Evolutionary conservation across 768 basidiomycete genomes (phyloP).

Genomic region (Mrakia frigida): DNA sequence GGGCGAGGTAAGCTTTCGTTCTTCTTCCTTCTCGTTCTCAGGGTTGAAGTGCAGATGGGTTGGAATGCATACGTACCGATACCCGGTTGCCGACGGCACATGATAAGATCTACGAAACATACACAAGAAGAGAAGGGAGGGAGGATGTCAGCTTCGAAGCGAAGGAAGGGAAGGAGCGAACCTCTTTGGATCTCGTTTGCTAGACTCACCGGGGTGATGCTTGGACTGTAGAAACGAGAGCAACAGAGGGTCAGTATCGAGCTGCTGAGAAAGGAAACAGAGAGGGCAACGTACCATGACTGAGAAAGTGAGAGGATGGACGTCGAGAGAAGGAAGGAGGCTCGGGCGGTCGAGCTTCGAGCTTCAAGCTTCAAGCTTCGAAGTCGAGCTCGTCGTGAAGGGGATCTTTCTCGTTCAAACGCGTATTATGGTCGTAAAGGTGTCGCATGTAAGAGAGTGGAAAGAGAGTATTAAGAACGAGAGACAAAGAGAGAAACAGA

Average conservation of each 20-base stretch:
- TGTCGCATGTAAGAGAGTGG: no score
- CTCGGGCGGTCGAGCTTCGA: background rate
- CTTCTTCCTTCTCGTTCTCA: background rate
- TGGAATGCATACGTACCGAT: slow-evolving; percentile 61
- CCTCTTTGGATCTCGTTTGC: no score
- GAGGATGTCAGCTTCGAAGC: background rate
- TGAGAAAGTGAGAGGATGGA: background rate
- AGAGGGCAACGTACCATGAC: background rate
- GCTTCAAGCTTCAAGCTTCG: no score
- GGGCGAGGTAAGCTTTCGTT: slow-evolving; percentile 12
- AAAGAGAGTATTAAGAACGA: no score
- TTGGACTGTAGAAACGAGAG: slow-evolving; percentile 55
- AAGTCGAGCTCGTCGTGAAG: background rate
- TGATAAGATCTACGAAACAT: slow-evolving; percentile 75
- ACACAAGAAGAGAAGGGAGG: background rate
- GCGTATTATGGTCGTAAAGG: no score
- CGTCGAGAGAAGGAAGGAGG: background rate
- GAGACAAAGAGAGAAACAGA: background rate
- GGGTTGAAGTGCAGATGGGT: background rate
- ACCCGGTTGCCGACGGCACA: slow-evolving; percentile 96
- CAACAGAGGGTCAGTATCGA: background rate
- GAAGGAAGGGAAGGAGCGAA: slow-evolving; percentile 26
- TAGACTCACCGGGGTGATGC: slow-evolving; percentile 70
- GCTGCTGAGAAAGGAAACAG: no score
- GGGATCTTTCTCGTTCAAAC: no score